Evolutionary conservation across 805 yeast species (phyloP), one percentile per base, ranked within the genome.

Genomic region (Pichia membranifaciens): DNA sequence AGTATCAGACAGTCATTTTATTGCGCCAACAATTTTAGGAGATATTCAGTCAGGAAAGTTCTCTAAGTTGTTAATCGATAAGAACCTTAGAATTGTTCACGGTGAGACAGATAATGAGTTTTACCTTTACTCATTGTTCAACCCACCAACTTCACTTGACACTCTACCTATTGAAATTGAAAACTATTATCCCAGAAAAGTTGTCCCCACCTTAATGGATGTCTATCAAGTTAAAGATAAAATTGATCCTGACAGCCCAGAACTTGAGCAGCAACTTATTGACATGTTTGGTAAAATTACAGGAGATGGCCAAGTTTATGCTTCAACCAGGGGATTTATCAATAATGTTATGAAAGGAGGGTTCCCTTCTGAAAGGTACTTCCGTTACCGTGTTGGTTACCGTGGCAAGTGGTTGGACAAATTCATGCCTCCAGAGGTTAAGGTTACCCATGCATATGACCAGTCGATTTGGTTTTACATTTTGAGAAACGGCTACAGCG

Each of bases 291-390:
- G 73, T 22, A 54, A 55, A 13, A 67, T 68, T 28, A 58, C 65
- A 21, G 63, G 68, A 10, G 72, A 68, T 52, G 66, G 68, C 5
- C 73, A 70, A 50, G 70, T 70, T 7, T 64, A 69, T 50, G 63
- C 65, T 9, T 66, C 72, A 3, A 54, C 59, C n/a, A 59, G 73
- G 45, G 70, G 70, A 1, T 65, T 65, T 42, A 42, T 70, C n/a
- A 54, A 65, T 42, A 57, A 62, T 18, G 44, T 65, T 46, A 54
- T 60, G n/a, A 47, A 52, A 21, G 48, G 58, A 58, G 52, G 48
- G 57, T 64, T 60, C 47, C 67, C 68, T 10, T 48, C 45, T 16
- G 52, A 57, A n/a, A 45, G 51, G 22, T 53, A 65, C 25, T 64
- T 51, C 48, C 59, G 72, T 29, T 68, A 66, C 51, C 57, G 60